Base-by-base conservation (phyloP, 2,329 filamentous ascomycete genomes). In the Akanthomyces uredinophilus region DNA sequence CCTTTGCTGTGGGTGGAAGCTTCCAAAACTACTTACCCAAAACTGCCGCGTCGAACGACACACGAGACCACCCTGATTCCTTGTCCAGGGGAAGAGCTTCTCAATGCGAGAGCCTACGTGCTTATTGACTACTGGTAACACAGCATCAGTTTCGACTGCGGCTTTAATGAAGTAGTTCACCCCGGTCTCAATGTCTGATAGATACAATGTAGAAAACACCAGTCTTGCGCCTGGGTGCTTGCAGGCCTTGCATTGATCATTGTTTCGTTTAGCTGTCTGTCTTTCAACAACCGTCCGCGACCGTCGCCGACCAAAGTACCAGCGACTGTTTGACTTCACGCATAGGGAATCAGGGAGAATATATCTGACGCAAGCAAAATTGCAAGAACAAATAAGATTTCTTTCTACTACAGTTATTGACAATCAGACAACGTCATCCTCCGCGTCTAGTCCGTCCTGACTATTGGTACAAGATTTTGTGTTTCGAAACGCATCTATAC, bases 401-500 rank as follows among this genome's bases (percentile, higher is more conserved):
- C 72, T 74, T 74, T 78, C 75, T 77, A 76, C 75, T 75, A 77
- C 70, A 75, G 73, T 74, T 78, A 77, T 78, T 77, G 73, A 79
- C 75, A 78, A 73, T 56, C 73, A 69, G 73, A 72, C 69, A 73
- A 70, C 66, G 67, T 69, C 66, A 66, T 66, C 70, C 72, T 68
- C 70, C 68, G 68, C 68, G 68, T 75, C 75, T 77, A 75, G 70
- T 73, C 71, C 69, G 74, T 70, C 71, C 67, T 72, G 68, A 75
- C 71, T 78, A 73, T 78, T 78, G 74, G 68, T 78, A 78, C 76
- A 78, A 72, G 72, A 69, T 73, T 70, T 73, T 70, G 64, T 69
- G 68, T 69, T 69, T 64, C 65, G 32, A 35, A 60, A 44, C 64
- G 68, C 64, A 67, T 86, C 85, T 96, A 99, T 85, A 96, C 92